Conservation (phyloP, 192 early-diverging fungal species). For the Ambispora gerdemannii region DNA sequence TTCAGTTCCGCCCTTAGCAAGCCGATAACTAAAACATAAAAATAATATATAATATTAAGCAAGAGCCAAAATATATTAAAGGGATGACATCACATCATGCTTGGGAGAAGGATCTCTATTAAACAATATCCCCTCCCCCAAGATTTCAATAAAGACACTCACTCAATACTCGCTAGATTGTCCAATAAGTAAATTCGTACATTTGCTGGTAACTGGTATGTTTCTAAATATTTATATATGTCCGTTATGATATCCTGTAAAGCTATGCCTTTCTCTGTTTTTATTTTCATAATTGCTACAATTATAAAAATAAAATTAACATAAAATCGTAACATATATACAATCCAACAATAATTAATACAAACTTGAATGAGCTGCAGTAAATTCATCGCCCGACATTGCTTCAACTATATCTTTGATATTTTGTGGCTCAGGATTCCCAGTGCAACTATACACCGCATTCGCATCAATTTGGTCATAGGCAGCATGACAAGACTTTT, state of each 20-base stretch:
- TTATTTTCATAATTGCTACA: slow-evolving; percentile 70
- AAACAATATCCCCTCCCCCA: too few species aligned
- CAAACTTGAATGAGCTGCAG: slow-evolving; percentile 63
- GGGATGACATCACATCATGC: neutral
- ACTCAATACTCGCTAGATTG: slow-evolving; percentile 88
- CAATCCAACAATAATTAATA: neutral
- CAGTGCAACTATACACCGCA: slow-evolving; percentile 91
- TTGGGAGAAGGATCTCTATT: too few species aligned
- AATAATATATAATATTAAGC: neutral
- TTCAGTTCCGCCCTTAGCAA: slow-evolving; percentile 80
- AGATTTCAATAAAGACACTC: too few species aligned
- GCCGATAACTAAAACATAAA: slow-evolving; percentile 58
- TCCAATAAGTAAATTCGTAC: slow-evolving; percentile 71
- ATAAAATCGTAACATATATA: neutral
- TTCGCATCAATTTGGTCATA: slow-evolving; percentile 70
- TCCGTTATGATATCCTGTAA: slow-evolving; percentile 88
- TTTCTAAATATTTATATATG: slow-evolving; percentile 60
- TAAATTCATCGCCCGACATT: slow-evolving; percentile 86
- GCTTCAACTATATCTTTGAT: slow-evolving; percentile 73
- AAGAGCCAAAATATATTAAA: slow-evolving; percentile 1
- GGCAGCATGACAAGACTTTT: slow-evolving; percentile 76
- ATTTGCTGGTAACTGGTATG: slow-evolving; percentile 71
- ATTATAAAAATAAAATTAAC: neutral
- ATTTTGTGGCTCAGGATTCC: slow-evolving; percentile 83
- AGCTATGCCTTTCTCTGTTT: slow-evolving; percentile 82